phyloP scores from a whole-genome alignment of 176 grass and related monocot species.

The Oryza meridionalis region DNA sequence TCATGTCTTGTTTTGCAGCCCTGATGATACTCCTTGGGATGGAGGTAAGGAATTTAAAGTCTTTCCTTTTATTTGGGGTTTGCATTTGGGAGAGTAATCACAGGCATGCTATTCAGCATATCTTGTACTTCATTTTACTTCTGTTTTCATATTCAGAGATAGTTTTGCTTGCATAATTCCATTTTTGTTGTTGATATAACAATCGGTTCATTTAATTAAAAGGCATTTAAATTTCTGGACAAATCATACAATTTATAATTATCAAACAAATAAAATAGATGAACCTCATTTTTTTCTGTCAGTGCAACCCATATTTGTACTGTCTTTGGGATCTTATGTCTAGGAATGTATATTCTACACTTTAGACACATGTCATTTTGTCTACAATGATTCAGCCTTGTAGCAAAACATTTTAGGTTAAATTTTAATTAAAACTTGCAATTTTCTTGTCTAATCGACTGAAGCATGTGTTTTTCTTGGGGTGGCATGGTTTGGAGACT shows the following conservation, averaged over 20 bases:
- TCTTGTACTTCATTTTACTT: slow-evolving; percentile 7
- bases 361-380: background rate
- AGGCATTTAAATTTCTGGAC: background rate
- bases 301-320: background rate
- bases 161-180: background rate
- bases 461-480: too few species aligned
- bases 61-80: background rate
- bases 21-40: slow-evolving; percentile 70
- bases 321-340: background rate
- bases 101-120: background rate
- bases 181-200: background rate
- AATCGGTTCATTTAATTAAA: background rate
- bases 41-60: slow-evolving; percentile 44
- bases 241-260: background rate
- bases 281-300: background rate
- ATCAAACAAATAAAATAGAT: too few species aligned
- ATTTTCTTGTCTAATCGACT: background rate
- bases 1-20: slow-evolving; percentile 45
- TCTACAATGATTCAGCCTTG: background rate
- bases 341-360: background rate
- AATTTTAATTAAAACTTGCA: background rate
- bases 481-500: background rate
- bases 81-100: slow-evolving; percentile 17
- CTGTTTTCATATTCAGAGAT: background rate
- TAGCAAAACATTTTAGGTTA: slow-evolving; percentile 1